Conservation (phyloP, 208 protist species). For the Leishmania guyanensis region DNA sequence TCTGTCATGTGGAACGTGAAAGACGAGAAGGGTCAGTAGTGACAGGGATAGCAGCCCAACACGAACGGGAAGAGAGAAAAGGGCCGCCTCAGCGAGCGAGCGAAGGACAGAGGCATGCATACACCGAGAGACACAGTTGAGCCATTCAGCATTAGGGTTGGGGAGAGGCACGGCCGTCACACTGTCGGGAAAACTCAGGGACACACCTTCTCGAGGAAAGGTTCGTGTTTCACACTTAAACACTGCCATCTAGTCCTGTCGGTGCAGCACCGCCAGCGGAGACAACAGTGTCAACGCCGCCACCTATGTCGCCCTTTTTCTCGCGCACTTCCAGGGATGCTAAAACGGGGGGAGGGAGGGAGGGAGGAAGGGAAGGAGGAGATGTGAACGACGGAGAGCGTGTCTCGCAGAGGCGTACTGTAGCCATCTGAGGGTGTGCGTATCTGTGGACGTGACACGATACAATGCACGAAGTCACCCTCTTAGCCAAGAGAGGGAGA, state of each 20-base stretch:
- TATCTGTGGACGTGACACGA: background rate
- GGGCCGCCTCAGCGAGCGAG: background rate
- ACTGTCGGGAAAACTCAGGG: background rate
- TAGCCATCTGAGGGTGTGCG: background rate
- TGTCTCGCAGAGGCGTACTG: background rate
- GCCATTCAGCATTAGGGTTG: background rate
- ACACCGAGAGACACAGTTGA: background rate
- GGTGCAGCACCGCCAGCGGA: background rate
- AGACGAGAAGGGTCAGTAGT: background rate
- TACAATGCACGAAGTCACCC: background rate
- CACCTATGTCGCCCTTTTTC: background rate
- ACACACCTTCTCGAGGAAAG: background rate
- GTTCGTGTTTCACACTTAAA: background rate
- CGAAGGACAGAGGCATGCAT: background rate
- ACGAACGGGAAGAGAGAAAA: constrained; percentile 25
- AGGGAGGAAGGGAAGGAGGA: background rate
- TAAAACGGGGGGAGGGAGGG: background rate
- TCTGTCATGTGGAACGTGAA: background rate
- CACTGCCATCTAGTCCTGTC: background rate
- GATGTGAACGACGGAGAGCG: background rate
- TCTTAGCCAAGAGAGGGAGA: background rate
- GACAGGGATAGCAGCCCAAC: background rate
- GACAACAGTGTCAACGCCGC: background rate
- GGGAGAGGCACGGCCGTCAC: background rate
- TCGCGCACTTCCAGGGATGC: background rate